Percentiles rank a stretch among this genome's conserved stretches.
These are phyloP conservation scores for Rhodotorula babjevae DNA, from an alignment of 768 basidiomycete genomes.

Conservation along the genomic window DNA sequence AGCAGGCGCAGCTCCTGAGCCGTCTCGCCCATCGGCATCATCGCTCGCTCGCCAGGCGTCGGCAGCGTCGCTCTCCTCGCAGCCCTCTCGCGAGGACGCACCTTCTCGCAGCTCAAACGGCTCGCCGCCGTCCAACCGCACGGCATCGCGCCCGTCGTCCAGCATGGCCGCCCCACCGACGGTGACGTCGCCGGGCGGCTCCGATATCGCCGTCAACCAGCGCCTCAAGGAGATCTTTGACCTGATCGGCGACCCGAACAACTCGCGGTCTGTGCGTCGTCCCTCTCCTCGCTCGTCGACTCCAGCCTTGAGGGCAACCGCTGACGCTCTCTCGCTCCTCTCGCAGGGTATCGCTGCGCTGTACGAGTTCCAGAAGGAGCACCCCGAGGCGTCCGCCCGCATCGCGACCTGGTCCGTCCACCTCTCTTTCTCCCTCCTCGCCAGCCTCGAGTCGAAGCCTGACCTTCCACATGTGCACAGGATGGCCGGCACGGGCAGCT, in stretches of 20 bases:
- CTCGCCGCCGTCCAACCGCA: background rate
- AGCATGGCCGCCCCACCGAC: background rate
- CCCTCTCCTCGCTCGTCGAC: no score
- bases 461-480: slow-evolving; percentile 46
- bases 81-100: background rate
- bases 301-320: no score
- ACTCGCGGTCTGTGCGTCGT: slow-evolving; percentile 20
- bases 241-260: slow-evolving; percentile 40
- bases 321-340: slow-evolving; percentile 44
- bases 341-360: slow-evolving; percentile 74
- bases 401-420: slow-evolving; percentile 39
- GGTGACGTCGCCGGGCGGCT: slow-evolving; percentile 16
- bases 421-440: background rate
- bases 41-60: slow-evolving; percentile 14
- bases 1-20: background rate
- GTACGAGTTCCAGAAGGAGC: slow-evolving; percentile 84
- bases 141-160: background rate
- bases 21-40: background rate
- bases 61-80: slow-evolving; percentile 15
- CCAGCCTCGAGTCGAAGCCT: background rate
- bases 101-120: slow-evolving; percentile 1
- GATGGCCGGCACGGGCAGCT: slow-evolving; percentile 79
- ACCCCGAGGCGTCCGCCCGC: slow-evolving; percentile 55
- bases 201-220: slow-evolving; percentile 37
- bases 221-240: slow-evolving; percentile 42